Evolutionary conservation across 345 rosid genomes (phyloP).

Genomic region (Boechera retrofracta): DNA sequence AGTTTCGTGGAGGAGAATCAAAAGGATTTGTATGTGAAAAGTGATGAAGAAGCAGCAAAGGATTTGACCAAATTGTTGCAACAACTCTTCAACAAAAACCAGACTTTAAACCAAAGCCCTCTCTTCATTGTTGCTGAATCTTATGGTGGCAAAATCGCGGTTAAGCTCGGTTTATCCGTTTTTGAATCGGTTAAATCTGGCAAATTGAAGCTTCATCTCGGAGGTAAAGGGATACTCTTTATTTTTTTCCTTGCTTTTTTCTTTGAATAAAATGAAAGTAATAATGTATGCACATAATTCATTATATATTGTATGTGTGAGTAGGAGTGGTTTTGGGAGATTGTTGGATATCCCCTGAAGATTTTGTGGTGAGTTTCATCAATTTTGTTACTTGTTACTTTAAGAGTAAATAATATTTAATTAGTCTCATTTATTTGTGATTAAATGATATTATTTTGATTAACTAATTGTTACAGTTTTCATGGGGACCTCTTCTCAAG

Average conservation of each 20-base stretch:
- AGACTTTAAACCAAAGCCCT: slow-evolving; percentile 64
- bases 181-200: slow-evolving; percentile 64
- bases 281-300: neutral
- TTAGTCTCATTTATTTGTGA: neutral
- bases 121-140: slow-evolving; percentile 86
- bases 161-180: slow-evolving; percentile 71
- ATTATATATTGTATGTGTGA: neutral
- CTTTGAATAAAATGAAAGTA: slow-evolving; percentile 3
- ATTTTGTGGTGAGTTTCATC: slow-evolving; percentile 67
- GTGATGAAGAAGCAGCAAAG: slow-evolving; percentile 81
- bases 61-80: slow-evolving; percentile 72
- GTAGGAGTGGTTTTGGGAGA: slow-evolving; percentile 83
- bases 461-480: slow-evolving; percentile 52
- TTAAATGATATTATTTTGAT: neutral
- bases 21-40: slow-evolving; percentile 57
- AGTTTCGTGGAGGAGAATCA: slow-evolving; percentile 66
- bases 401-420: neutral
- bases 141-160: slow-evolving; percentile 92
- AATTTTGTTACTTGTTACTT: neutral
- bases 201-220: slow-evolving; percentile 66
- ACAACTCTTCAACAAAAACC: slow-evolving; percentile 54
- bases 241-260: neutral
- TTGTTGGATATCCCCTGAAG: slow-evolving; percentile 95
- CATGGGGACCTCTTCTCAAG: slow-evolving; percentile 93
- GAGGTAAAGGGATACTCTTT: slow-evolving; percentile 53